These are phyloP conservation scores for Cyberlindnera xylosilytica DNA, from an alignment of 805 yeast genomes.

Conservation along the genomic window DNA sequence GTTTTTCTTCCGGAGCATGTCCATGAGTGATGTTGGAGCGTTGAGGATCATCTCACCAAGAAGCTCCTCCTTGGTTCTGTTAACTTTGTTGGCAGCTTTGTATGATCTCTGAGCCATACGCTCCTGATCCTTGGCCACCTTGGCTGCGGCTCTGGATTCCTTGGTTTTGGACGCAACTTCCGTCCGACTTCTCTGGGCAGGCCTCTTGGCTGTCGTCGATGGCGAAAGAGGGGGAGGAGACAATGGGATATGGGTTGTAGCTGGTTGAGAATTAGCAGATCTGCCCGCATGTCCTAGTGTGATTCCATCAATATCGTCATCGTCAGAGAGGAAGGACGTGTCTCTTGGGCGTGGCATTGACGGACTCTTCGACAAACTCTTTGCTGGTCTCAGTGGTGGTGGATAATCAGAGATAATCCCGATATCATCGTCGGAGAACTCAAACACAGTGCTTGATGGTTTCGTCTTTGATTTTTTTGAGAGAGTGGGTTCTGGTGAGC, in stretches of 20 bases:
- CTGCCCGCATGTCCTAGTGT: too few relatives aligned
- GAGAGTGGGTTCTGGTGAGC: too few relatives aligned
- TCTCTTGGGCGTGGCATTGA: too few relatives aligned
- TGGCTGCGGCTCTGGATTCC: slow-evolving; percentile 1
- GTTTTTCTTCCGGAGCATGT: slow-evolving; percentile 30
- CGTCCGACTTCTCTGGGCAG: not conserved
- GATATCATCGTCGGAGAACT: not conserved
- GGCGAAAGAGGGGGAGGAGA: not conserved
- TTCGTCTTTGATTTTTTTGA: too few relatives aligned
- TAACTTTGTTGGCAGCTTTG: slow-evolving; percentile 36
- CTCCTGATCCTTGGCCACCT: slow-evolving; percentile 10
- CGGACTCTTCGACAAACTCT: too few relatives aligned
- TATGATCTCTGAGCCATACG: slow-evolving; percentile 15
- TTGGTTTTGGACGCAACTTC: not conserved
- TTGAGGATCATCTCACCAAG: slow-evolving; percentile 47
- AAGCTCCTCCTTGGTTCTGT: slow-evolving; percentile 47
- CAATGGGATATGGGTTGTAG: too few relatives aligned
- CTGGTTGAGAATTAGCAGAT: too few relatives aligned
- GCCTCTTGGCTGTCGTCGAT: not conserved
- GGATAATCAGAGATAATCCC: too few relatives aligned
- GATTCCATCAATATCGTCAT: not conserved
- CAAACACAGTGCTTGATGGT: too few relatives aligned
- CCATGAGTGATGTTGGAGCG: slow-evolving; percentile 33
- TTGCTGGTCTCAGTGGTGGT: too few relatives aligned
- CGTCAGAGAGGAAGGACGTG: too few relatives aligned